Evolutionary conservation across 371 early-diverging fungal genomes (phyloP).

Genomic region (Mucor piriformis): DNA sequence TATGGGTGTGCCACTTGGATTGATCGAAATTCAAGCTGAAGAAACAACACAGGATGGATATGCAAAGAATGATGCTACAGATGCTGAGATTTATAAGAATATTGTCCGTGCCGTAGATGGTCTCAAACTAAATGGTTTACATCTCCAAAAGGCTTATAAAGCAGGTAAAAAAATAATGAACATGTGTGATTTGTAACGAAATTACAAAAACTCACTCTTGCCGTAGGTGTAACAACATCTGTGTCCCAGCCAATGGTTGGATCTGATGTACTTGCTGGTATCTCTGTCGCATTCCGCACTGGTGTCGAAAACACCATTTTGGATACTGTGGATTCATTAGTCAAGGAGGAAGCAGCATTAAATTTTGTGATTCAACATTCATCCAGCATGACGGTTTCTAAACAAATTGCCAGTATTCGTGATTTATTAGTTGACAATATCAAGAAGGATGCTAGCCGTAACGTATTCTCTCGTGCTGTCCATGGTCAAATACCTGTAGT

Average conservation of each 20-base stretch:
- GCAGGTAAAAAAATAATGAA: slow-evolving; percentile 47
- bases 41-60: slow-evolving; percentile 57
- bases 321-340: slow-evolving; percentile 48
- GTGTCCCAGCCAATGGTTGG: slow-evolving; percentile 54
- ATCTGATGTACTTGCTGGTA: slow-evolving; percentile 46
- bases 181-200: not conserved
- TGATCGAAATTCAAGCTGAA: slow-evolving; percentile 63
- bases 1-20: slow-evolving; percentile 55
- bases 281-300: slow-evolving; percentile 62
- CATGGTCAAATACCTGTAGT: slow-evolving; percentile 71
- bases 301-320: slow-evolving; percentile 52
- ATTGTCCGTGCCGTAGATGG: slow-evolving; percentile 63
- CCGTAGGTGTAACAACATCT: slow-evolving; percentile 16
- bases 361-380: slow-evolving; percentile 53
- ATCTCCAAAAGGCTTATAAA: slow-evolving; percentile 64
- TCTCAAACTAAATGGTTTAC: slow-evolving; percentile 61
- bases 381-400: slow-evolving; percentile 56
- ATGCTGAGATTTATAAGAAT: slow-evolving; percentile 27
- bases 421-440: slow-evolving; percentile 37
- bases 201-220: too few relatives aligned
- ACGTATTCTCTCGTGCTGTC: slow-evolving; percentile 53
- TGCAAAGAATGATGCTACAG: slow-evolving; percentile 39
- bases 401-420: slow-evolving; percentile 70
- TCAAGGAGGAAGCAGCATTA: slow-evolving; percentile 66
- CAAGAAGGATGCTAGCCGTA: slow-evolving; percentile 23